These are phyloP conservation scores for Irpex sp. DNA, from an alignment of 1,284 basidiomycete species.

Conservation along the genomic window DNA sequence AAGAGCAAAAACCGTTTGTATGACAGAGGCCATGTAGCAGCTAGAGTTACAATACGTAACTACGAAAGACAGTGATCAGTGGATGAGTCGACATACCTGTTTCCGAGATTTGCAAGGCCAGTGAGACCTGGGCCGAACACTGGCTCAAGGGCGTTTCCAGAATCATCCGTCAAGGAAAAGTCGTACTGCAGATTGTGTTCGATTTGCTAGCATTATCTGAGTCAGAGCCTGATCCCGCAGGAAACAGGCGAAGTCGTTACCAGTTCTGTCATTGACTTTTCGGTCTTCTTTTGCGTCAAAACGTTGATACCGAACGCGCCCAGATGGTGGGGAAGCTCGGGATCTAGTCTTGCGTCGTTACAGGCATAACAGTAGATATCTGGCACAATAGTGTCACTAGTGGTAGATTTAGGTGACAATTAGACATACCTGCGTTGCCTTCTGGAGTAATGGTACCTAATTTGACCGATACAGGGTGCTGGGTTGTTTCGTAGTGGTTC, in stretches of 20 bases:
- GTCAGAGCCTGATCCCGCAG: not conserved
- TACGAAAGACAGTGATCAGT: not conserved
- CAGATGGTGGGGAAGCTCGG: conserved; percentile 75
- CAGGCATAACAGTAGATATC: conserved; percentile 96
- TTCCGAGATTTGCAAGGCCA: conserved; percentile 91
- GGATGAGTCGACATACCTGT: conserved; percentile 52
- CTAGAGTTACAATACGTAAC: conserved; percentile 34
- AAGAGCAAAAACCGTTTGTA: conserved; percentile 87
- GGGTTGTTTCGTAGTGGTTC: conserved; percentile 73
- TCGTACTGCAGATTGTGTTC: conserved; percentile 96
- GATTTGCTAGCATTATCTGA: conserved; percentile 67
- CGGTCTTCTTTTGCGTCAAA: conserved; percentile 83
- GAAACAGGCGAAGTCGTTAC: conserved; percentile 37
- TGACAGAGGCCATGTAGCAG: conserved; percentile 95
- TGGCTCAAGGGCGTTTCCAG: conserved; percentile 86
- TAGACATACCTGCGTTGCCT: conserved; percentile 71
- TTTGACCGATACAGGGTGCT: conserved; percentile 88
- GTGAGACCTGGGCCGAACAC: conserved; percentile 89
- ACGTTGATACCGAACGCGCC: conserved; percentile 87
- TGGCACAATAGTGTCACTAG: conserved; percentile 23
- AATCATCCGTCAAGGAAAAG: conserved; percentile 90
- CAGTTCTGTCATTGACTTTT: conserved; percentile 96
- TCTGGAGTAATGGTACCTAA: conserved; percentile 97
- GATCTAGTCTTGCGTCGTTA: conserved; percentile 85
- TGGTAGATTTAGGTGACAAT: not conserved